Conservation (phyloP, 176 grass and related monocot species). For the Oryza officinalis region DNA sequence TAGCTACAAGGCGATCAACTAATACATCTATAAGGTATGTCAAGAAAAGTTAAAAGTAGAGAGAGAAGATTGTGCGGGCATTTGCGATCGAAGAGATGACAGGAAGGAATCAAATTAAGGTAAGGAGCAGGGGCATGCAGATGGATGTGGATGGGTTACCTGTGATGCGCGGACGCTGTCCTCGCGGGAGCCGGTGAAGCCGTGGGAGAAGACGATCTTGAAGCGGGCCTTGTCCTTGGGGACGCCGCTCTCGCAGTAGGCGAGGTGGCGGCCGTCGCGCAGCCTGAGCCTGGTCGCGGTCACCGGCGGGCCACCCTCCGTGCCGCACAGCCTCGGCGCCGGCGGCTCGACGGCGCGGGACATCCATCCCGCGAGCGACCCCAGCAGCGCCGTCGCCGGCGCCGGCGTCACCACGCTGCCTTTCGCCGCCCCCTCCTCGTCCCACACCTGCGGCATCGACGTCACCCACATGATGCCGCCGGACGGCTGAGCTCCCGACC, state of each 20-base stretch:
- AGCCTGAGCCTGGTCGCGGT: slow-evolving; percentile 64
- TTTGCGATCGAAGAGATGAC: background rate
- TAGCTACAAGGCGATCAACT: no score
- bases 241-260: slow-evolving; percentile 85
- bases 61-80: background rate
- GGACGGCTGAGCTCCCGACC: no score
- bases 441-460: slow-evolving; percentile 54
- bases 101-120: background rate
- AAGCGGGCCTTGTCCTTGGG: slow-evolving; percentile 50
- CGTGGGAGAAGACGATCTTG: slow-evolving; percentile 86
- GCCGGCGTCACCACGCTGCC: slow-evolving; percentile 25
- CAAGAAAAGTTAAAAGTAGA: background rate
- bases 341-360: slow-evolving; percentile 55
- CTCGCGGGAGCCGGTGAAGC: slow-evolving; percentile 62
- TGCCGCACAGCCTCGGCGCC: slow-evolving; percentile 52
- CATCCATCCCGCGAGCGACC: slow-evolving; percentile 52
- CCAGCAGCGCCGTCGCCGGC: slow-evolving; percentile 44
- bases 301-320: slow-evolving; percentile 58
- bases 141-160: slow-evolving; percentile 23
- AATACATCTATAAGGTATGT: background rate
- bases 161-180: slow-evolving; percentile 59
- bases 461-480: slow-evolving; percentile 46
- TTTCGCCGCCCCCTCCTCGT: slow-evolving; percentile 33
- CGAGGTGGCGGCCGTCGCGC: slow-evolving; percentile 69
- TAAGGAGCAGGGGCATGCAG: no score